Evolutionary conservation across 257 asterid species (phyloP).

Genomic region (Nicotiana otophora): DNA sequence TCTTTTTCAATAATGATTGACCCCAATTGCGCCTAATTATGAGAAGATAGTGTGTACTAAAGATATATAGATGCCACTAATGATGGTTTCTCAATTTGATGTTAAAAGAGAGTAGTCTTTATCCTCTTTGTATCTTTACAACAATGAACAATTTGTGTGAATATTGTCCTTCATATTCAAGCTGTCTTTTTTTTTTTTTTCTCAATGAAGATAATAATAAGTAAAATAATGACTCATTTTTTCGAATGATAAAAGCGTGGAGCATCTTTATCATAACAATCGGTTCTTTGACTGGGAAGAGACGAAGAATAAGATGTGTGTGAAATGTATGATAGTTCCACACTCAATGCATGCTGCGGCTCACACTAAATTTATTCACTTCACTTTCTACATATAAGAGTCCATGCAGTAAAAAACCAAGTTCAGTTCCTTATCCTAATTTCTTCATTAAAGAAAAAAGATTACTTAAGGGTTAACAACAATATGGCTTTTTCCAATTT

Average conservation of each 20-base stretch:
- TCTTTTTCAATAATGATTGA: not conserved
- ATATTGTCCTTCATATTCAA: not conserved
- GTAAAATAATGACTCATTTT: not conserved
- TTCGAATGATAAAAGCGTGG: not conserved
- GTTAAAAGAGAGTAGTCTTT: too few species aligned
- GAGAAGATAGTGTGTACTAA: not conserved
- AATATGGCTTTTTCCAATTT: not conserved
- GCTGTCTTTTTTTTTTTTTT: not conserved
- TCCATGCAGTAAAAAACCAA: not conserved
- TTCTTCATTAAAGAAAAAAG: not conserved
- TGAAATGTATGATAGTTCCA: slow-evolving; percentile 15
- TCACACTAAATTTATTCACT: slow-evolving; percentile 38
- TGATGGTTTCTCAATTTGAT: too few species aligned
- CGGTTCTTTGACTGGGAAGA: slow-evolving; percentile 3
- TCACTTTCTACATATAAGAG: slow-evolving; percentile 18
- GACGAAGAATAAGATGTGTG: slow-evolving; percentile 11
- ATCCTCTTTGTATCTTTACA: too few species aligned
- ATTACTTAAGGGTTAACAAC: not conserved
- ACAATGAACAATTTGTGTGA: too few species aligned
- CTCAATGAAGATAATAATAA: not conserved
- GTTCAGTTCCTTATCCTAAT: not conserved
- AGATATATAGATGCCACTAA: not conserved
- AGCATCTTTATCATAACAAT: not conserved
- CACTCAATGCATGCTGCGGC: slow-evolving; percentile 39
- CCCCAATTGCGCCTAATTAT: not conserved